A percentile compares a stretch with the other conserved stretches of the same genome.
These are phyloP conservation scores for Selaginella moellendorffii DNA, from an alignment of 75 land plant genomes.

Conservation along the genomic window DNA sequence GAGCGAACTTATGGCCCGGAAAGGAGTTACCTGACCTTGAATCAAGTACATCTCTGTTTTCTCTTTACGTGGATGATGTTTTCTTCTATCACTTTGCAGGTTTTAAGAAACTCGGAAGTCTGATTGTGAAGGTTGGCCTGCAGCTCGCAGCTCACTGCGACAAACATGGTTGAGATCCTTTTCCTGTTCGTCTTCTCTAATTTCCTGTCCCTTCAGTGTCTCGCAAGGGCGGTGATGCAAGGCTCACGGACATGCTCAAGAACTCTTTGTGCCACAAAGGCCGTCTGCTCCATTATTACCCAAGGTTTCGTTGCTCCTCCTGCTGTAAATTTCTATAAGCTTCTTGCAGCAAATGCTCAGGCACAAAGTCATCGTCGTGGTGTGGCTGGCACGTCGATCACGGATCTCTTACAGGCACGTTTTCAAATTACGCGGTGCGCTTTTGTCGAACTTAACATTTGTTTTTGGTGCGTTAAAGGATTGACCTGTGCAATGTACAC, in stretches of 20 bases:
- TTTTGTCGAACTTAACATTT: too few relatives aligned
- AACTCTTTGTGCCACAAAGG: conserved; percentile 80
- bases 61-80: neutral
- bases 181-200: neutral
- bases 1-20: conserved; percentile 73
- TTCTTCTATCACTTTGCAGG: conserved; percentile 28
- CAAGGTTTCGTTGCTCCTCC: too few relatives aligned
- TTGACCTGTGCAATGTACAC: conserved; percentile 82
- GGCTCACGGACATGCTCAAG: conserved; percentile 45
- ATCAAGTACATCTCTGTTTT: conserved; percentile 28
- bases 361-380: conserved; percentile 40
- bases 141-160: conserved; percentile 89
- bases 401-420: conserved; percentile 83
- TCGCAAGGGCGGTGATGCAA: conserved; percentile 13
- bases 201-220: neutral
- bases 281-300: conserved; percentile 75
- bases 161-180: conserved; percentile 45
- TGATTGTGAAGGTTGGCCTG: conserved; percentile 76
- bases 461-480: too few relatives aligned
- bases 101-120: conserved; percentile 74
- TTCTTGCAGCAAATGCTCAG: conserved; percentile 17
- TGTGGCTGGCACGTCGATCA: conserved; percentile 99
- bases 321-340: conserved; percentile 8
- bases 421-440: too few relatives aligned
- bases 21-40: conserved; percentile 76